phyloP scores from a whole-genome alignment of 192 early-diverging fungal species.

The Dimargaris cristalligena region DNA sequence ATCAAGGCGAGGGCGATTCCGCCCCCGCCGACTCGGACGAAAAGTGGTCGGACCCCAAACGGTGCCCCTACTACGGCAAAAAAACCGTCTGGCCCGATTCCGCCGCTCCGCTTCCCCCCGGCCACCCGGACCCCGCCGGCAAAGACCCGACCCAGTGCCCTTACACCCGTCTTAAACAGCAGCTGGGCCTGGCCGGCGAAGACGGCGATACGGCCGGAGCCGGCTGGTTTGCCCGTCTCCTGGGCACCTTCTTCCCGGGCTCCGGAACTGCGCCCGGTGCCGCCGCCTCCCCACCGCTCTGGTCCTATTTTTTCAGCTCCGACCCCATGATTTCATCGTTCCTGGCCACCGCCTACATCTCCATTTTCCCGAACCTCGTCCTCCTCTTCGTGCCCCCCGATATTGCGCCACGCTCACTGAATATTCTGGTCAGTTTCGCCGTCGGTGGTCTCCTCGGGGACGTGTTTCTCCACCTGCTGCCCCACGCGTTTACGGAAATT shows the following conservation, averaged over 20 bases:
- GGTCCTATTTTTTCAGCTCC: slow-evolving; percentile 12
- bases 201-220: not conserved
- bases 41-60: not conserved
- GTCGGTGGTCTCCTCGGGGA: slow-evolving; percentile 75
- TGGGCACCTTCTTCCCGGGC: not conserved
- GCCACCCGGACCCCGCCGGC: not conserved
- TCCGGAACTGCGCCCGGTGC: not conserved
- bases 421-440: slow-evolving; percentile 69
- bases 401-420: slow-evolving; percentile 28
- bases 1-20: not conserved
- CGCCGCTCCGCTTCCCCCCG: not conserved
- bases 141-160: not conserved
- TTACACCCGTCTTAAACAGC: not conserved
- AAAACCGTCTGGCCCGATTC: not conserved
- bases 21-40: not conserved
- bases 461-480: slow-evolving; percentile 68
- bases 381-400: slow-evolving; percentile 62
- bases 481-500: slow-evolving; percentile 24
- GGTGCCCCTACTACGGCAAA: not conserved
- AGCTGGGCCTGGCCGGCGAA: not conserved
- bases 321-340: slow-evolving; percentile 32
- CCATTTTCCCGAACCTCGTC: slow-evolving; percentile 62
- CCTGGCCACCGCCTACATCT: slow-evolving; percentile 63
- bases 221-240: not conserved
- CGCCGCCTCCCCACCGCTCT: not conserved